Conservation (phyloP, 495 filamentous ascomycete species). For the Alectoria sarmentosa region DNA sequence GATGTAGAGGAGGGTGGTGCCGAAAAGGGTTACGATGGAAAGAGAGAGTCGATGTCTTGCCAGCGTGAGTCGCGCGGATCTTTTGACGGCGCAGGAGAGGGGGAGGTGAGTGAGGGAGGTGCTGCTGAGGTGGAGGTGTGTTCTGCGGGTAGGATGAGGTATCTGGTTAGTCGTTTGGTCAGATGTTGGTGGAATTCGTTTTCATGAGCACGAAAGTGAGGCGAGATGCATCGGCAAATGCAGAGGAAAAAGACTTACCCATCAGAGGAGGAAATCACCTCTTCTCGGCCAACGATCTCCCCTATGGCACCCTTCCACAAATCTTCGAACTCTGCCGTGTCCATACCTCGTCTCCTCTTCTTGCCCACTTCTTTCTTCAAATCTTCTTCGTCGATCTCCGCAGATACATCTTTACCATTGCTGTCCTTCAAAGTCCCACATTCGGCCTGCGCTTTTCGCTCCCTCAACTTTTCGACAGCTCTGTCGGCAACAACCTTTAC, state of each 20-base stretch:
- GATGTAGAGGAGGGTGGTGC: conserved; percentile 46
- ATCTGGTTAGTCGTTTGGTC: conserved; percentile 66
- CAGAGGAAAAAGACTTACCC: conserved; percentile 57
- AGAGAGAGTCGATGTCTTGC: conserved; percentile 91
- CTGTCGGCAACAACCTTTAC: conserved; percentile 83
- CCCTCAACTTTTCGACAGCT: conserved; percentile 79
- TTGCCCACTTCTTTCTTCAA: conserved; percentile 66
- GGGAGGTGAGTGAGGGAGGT: conserved; percentile 83
- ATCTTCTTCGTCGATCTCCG: conserved; percentile 64
- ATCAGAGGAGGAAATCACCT: conserved; percentile 61
- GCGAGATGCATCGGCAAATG: conserved; percentile 15
- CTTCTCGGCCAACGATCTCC: conserved; percentile 74
- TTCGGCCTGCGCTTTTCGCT: conserved; percentile 81
- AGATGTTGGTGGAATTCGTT: conserved; percentile 29
- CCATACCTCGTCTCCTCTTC: conserved; percentile 72
- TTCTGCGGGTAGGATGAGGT: conserved; percentile 62
- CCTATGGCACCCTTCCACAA: conserved; percentile 82
- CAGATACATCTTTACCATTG: conserved; percentile 49
- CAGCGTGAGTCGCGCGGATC: conserved; percentile 86
- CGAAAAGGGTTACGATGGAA: conserved; percentile 57
- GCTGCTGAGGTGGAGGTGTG: conserved; percentile 54
- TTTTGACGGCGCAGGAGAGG: conserved; percentile 77
- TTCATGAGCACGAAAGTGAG: conserved; percentile 8
- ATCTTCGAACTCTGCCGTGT: conserved; percentile 82
- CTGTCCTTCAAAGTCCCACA: conserved; percentile 69